phyloP scores from a whole-genome alignment of 306 rosid species.

The Vigna angularis region DNA sequence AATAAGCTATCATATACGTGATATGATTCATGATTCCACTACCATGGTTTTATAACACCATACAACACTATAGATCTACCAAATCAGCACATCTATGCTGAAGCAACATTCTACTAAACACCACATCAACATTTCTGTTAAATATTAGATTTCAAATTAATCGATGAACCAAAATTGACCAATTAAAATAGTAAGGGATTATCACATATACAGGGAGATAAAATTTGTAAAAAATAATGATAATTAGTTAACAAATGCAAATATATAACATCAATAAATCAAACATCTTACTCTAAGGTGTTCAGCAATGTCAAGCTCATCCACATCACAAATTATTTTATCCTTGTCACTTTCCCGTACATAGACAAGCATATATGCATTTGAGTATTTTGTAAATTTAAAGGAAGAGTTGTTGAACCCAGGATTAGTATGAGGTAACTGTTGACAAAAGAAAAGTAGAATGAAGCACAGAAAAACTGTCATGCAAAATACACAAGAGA shows the following conservation, averaged over 20 bases:
- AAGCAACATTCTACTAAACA: background rate
- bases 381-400: slow-evolving; percentile 89
- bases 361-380: slow-evolving; percentile 97
- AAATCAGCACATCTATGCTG: background rate
- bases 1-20: no score
- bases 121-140: background rate
- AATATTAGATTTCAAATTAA: background rate
- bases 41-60: no score
- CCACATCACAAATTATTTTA: slow-evolving; percentile 85
- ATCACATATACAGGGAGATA: background rate
- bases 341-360: slow-evolving; percentile 92
- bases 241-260: background rate
- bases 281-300: slow-evolving; percentile 74
- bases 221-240: background rate
- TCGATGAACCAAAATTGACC: background rate
- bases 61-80: background rate
- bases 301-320: slow-evolving; percentile 87
- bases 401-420: slow-evolving; percentile 88
- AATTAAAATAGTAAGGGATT: background rate
- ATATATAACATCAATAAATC: slow-evolving; percentile 24
- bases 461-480: slow-evolving; percentile 16
- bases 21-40: no score
- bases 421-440: slow-evolving; percentile 89
- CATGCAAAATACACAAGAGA: slow-evolving; percentile 13
- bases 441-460: slow-evolving; percentile 40